Evolutionary conservation across 345 rosid species (phyloP), one percentile per base, ranked within the genome.

Genomic region (Iberis pinnata): DNA sequence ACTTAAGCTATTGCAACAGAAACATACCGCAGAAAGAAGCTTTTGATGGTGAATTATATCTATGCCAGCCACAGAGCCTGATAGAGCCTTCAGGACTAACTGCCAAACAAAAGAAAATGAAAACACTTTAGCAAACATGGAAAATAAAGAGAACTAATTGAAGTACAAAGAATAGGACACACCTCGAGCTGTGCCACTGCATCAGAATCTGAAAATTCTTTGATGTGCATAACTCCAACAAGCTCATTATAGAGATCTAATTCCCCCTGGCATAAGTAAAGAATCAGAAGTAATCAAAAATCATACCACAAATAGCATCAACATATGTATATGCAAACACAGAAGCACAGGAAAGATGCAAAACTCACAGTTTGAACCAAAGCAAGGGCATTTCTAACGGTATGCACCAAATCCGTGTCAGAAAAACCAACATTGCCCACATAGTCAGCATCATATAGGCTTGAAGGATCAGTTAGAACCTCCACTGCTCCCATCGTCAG

Each of bases 151-250:
- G 20, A 52, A 19, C 7, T 26, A 15, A 37, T 7, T 1, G 12
- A 51, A 16, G 43, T n/a, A 41, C 10, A 15, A 45, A 27, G 18
- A 37, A 17, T 12, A 36, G 13, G 40, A 52, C 73, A 47, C 45
- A 84, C 95, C 89, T 75, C 80, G 58, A 92, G 92, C 68, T 76
- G 58, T 31, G 95, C 98, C 57, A 69, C 82, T 44, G 79, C 79
- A 49, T 79, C 86, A 2, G 61, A 65, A 7, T 69, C 70, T 61
- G 70, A 76, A 14, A 43, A 68, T 32, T 70, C 61, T 5, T 58
- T 70, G 43, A 68, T 72, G 54, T 80, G 78, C 75, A 90, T 38
- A 49, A 75, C 74, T 53, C 70, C 82, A 54, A 82, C 75, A 56
- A 90, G 85, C 70, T 80, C 78, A 58, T 73, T 27, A 45, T 90